Evolutionary conservation across 441 rosid genomes (phyloP).

Genomic region (Arabidopsis lyrata): DNA sequence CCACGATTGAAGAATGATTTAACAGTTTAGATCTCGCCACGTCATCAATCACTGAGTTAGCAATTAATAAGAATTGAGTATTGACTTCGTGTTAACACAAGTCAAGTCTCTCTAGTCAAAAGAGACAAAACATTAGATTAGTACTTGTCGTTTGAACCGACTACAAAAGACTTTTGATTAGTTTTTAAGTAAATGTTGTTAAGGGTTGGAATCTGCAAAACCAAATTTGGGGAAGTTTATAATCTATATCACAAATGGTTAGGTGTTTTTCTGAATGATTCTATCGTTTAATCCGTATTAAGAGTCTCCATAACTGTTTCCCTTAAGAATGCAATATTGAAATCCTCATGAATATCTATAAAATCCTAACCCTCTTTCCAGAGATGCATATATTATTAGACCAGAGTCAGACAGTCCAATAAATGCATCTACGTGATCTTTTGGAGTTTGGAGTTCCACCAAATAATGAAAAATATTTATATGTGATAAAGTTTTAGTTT

Average conservation of each 20-base stretch:
- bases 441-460: too few relatives aligned
- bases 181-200: background rate
- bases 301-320: background rate
- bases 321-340: too few relatives aligned
- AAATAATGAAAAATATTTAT: too few relatives aligned
- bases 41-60: slow-evolving; percentile 3
- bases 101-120: slow-evolving; percentile 12
- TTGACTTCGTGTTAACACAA: background rate
- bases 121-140: background rate
- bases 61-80: background rate
- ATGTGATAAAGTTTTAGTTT: too few relatives aligned
- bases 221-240: background rate
- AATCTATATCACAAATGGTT: too few relatives aligned
- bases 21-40: slow-evolving; percentile 37
- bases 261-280: too few relatives aligned
- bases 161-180: background rate
- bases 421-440: too few relatives aligned
- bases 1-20: slow-evolving; percentile 11
- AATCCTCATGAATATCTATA: too few relatives aligned
- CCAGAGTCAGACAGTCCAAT: too few relatives aligned
- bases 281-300: background rate
- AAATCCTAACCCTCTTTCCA: background rate
- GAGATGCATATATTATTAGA: background rate
- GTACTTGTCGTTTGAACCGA: background rate
- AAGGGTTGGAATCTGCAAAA: background rate